Base-by-base conservation (phyloP, 176 grass and related monocot genomes). In the Oryza meyeriana region DNA sequence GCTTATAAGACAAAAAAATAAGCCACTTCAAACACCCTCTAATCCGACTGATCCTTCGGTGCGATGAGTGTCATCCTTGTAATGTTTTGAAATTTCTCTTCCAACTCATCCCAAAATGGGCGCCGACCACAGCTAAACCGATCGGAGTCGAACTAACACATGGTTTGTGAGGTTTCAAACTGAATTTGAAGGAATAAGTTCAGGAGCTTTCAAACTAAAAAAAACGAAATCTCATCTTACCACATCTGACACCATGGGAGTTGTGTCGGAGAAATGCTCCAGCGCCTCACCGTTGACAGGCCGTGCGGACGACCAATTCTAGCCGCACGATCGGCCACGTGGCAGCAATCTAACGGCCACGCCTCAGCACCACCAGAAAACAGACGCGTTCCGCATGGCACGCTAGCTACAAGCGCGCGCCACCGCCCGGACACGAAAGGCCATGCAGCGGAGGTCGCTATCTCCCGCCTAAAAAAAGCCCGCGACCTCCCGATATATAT, bases 381-480 rank as follows among this genome's bases (percentile, higher is more conserved):
- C 0, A 47, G 40, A 5, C 4, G 6, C 3, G 12, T 14, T 18
- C 3, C 16, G 16, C 48, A 17, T 52, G 48, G 48, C 14, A 8
- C 3, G 5, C 10, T 27, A 11, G 2, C 64, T 10, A 65, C 44
- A 36, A 80, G 42, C 77, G 77, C 77, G 77, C 77, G 64, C 64
- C 77, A 69, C 77, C 64, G 18, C 77, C 30, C 34, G 29, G 12
- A 7, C 22, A 66, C 39, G 26, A 25, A 0, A 0, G 76, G 76
- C 38, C 61, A 22, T 5, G 61, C 10, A 22, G 3, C 26, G 61
- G 41, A 63, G 11, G 17, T 6, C 48, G 18, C 48, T 1, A 4
- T 22, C 16, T 52, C 48, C 48, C 48, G 64, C 64, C 77, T 68
- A 68, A 68, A 55, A 69, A 80, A 67, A 42, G 64, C 63, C 8